Conservation (phyloP, 2,329 filamentous ascomycete species). For the Arachnopeziza araneosa region DNA sequence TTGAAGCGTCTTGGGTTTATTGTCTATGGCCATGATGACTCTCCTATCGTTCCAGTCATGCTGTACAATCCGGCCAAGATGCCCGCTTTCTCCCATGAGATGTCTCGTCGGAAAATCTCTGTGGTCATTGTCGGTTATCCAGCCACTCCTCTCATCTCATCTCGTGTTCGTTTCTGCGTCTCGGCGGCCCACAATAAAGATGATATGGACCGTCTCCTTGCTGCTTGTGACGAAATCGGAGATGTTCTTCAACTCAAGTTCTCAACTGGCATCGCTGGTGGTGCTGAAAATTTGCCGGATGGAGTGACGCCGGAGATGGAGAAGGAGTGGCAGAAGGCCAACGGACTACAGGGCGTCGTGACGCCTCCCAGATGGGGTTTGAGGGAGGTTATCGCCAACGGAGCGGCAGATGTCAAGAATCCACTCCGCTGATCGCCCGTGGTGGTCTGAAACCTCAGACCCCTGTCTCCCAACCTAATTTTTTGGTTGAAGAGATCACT, state of each 20-base stretch:
- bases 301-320: slow-evolving; percentile 68
- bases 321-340: slow-evolving; percentile 56
- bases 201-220: slow-evolving; percentile 82
- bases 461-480: not conserved
- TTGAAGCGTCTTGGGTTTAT: slow-evolving; percentile 96
- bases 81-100: slow-evolving; percentile 95
- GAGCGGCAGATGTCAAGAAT: slow-evolving; percentile 62
- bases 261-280: slow-evolving; percentile 91
- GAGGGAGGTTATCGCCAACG: slow-evolving; percentile 65
- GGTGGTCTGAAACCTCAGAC: not conserved
- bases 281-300: slow-evolving; percentile 69
- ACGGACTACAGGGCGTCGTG: slow-evolving; percentile 43
- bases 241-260: slow-evolving; percentile 93
- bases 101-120: slow-evolving; percentile 96
- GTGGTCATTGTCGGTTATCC: slow-evolving; percentile 97
- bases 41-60: slow-evolving; percentile 88
- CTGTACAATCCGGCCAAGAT: slow-evolving; percentile 99
- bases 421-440: slow-evolving; percentile 46
- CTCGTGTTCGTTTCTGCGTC: slow-evolving; percentile 91
- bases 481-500: not conserved
- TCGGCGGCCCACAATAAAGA: slow-evolving; percentile 98
- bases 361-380: slow-evolving; percentile 62
- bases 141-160: slow-evolving; percentile 90
- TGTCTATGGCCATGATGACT: slow-evolving; percentile 95
- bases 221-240: slow-evolving; percentile 88